Percentiles rank a stretch among this genome's conserved stretches.
Conservation (phyloP, 1,284 basidiomycete genomes). For the Sporisorium graminicola region DNA sequence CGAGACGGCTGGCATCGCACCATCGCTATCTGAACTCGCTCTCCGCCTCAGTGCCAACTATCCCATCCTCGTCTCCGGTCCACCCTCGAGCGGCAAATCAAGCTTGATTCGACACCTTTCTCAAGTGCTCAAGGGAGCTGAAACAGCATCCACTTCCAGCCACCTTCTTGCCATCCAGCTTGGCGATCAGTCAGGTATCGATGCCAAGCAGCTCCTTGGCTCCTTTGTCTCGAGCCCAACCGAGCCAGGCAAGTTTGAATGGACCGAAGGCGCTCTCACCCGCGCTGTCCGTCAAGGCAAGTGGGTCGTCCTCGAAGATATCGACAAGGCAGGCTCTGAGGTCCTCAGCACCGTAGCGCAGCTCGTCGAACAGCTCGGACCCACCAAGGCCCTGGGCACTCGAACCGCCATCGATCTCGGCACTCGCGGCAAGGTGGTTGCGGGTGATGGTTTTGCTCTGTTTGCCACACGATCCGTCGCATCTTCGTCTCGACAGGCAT, state of each 20-base stretch:
- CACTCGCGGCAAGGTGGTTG: conserved; percentile 67
- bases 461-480: conserved; percentile 69
- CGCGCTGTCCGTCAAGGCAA: conserved; percentile 89
- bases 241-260: conserved; percentile 90
- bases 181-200: conserved; percentile 75
- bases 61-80: conserved; percentile 86
- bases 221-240: conserved; percentile 91
- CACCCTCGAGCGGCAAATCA: conserved; percentile 91
- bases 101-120: conserved; percentile 82
- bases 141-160: conserved; percentile 13
- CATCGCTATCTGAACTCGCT: conserved; percentile 77
- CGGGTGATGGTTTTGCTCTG: conserved; percentile 70
- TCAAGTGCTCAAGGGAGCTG: conserved; percentile 30
- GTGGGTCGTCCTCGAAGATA: conserved; percentile 94
- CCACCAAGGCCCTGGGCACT: conserved; percentile 80
- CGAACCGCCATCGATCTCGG: conserved; percentile 75
- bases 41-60: conserved; percentile 78
- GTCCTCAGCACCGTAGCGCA: conserved; percentile 62
- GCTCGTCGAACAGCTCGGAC: conserved; percentile 82
- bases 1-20: conserved; percentile 76
- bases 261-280: conserved; percentile 93
- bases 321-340: conserved; percentile 75
- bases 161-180: conserved; percentile 88
- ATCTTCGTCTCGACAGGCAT: conserved; percentile 67
- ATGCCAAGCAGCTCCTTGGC: conserved; percentile 92